A percentile compares a stretch with the other conserved stretches of the same genome.
Conservation (phyloP, 257 asterid species). For the Leonotis leonurus region DNA sequence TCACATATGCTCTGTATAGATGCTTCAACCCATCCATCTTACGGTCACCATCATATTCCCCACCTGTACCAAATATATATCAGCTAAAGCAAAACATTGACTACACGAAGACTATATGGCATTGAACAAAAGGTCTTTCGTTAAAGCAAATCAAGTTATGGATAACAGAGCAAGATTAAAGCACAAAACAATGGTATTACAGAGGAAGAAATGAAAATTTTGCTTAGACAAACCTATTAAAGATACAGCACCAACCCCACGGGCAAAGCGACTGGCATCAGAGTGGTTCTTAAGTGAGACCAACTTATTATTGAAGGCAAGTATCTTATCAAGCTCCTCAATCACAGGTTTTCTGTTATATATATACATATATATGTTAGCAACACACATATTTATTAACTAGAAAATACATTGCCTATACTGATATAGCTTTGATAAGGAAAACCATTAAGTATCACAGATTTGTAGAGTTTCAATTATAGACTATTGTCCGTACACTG, state of each 20-base stretch:
- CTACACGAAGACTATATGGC: background rate
- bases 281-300: no score
- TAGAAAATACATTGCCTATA: no score
- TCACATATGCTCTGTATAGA: slow-evolving; percentile 61
- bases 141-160: slow-evolving; percentile 3
- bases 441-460: background rate
- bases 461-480: slow-evolving; percentile 2
- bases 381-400: background rate
- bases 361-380: no score
- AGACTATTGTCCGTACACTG: slow-evolving; percentile 36
- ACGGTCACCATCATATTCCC: slow-evolving; percentile 69
- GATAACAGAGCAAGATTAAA: slow-evolving; percentile 7
- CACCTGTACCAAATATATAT: slow-evolving; percentile 44
- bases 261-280: no score
- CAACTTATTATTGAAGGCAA: no score
- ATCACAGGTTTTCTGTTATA: no score
- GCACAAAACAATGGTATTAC: background rate
- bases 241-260: no score
- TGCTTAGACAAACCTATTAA: slow-evolving; percentile 42
- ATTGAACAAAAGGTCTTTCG: background rate
- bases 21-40: slow-evolving; percentile 73
- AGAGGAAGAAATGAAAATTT: slow-evolving; percentile 8
- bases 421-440: no score
- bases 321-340: no score
- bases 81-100: slow-evolving; percentile 12